Base-by-base conservation (phyloP, 345 rosid species). In the Gossypium stocksii region DNA sequence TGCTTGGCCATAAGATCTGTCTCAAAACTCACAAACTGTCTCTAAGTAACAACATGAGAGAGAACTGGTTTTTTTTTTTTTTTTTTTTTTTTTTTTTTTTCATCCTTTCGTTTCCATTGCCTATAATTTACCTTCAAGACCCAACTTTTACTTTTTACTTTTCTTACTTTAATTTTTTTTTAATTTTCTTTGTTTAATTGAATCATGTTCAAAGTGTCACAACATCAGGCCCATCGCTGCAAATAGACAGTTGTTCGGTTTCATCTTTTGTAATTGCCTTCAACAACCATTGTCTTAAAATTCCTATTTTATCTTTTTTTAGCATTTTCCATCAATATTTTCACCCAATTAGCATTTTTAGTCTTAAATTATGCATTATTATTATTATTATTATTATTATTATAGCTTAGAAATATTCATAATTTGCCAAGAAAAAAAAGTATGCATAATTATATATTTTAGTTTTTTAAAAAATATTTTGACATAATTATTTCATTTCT, bases 131-230 rank as follows among this genome's bases (percentile, higher is more conserved):
- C 78, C 67, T 48, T 67, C 83, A 72, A 23, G 34, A 83, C 78
- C 82, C 80, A 73, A 45, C 67, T 68, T 77, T 52, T 51, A 52
- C 60, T 52, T 29, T 27, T 25, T 66, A 52, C 60, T 52, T 29
- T 27, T 25, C 46, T 1, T 13, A 3, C 17, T 14, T n/a, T 66
- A 2, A 9, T 74, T 43, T 58, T n/a, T 73, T 41, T 57, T 15
- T 66, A 77, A 78, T 78, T 77, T 66, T 64, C 45, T 76, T n/a
- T n/a, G 22, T n/a, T n/a, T 71, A 76, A 72, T 80, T 73, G 63
- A 85, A 59, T 5, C 29, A 25, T 2, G 34, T 23, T 86, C 87
- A 87, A 22, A 83, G 86, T 84, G 92, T 85, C 85, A 83, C 63
- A 59, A 14, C 52, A 48, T 10, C 84, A 74, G 80, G 29, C 78